These are phyloP conservation scores for Curvularia lunata DNA, from an alignment of 2,329 filamentous ascomycete genomes.

Conservation along the genomic window DNA sequence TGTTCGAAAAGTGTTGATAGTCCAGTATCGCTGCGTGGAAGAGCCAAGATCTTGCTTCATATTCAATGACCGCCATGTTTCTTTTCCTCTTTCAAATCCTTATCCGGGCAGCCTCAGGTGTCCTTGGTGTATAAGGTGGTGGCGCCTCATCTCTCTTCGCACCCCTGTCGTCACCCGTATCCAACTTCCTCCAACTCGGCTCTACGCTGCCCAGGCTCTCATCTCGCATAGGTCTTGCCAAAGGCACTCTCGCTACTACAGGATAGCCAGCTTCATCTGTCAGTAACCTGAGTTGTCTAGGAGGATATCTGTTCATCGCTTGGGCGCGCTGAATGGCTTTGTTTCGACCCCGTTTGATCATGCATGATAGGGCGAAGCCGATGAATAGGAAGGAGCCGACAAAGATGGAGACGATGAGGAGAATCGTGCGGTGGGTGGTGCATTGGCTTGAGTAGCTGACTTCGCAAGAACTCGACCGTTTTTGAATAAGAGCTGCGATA, in stretches of 20 bases:
- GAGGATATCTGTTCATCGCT: not conserved
- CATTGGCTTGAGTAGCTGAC: constrained; percentile 20
- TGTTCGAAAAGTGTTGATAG: too few species aligned
- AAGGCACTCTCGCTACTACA: constrained; percentile 3
- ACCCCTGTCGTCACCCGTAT: not conserved
- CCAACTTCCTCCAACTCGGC: constrained; percentile 1
- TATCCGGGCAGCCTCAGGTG: constrained; percentile 18
- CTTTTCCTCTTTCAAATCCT: constrained; percentile 2
- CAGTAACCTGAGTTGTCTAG: not conserved
- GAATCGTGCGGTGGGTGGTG: constrained; percentile 28
- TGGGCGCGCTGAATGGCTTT: not conserved
- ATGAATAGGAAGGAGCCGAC: constrained; percentile 23
- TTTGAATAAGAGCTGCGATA: constrained; percentile 4
- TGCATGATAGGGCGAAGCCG: constrained; percentile 22
- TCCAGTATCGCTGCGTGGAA: not conserved
- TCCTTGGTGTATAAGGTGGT: constrained; percentile 23
- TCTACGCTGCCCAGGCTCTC: not conserved
- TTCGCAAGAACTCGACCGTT: constrained; percentile 21
- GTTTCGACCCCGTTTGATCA: constrained; percentile 8
- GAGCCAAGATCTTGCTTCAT: not conserved
- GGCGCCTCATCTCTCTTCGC: constrained; percentile 9
- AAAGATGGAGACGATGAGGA: constrained; percentile 28
- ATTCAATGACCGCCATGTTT: not conserved
- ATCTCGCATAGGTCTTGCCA: not conserved
- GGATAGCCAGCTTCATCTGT: not conserved